A percentile compares a stretch with the other conserved stretches of the same genome.
Evolutionary conservation across 2,329 filamentous ascomycete genomes (phyloP).

Genomic region (Orbilia oligospora): DNA sequence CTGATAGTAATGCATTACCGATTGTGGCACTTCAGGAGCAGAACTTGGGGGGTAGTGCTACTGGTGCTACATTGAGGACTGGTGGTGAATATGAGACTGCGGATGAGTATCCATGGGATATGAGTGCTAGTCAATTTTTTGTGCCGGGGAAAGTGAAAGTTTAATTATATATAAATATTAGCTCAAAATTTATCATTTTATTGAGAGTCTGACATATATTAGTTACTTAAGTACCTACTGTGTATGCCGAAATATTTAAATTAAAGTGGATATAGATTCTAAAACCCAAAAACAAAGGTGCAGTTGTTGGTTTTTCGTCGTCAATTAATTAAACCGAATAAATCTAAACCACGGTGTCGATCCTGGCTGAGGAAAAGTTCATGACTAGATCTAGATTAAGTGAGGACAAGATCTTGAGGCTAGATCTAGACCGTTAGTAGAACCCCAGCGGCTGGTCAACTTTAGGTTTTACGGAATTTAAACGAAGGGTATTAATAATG

Average conservation of each 20-base stretch:
- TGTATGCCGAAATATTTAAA: no score
- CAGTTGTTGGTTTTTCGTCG: no score
- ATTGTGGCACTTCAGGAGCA: slow-evolving; percentile 17
- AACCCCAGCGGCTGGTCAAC: no score
- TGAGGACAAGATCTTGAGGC: not conserved
- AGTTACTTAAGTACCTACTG: no score
- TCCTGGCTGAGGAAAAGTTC: no score
- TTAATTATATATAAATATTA: not conserved
- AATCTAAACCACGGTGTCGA: no score
- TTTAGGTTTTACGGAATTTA: not conserved
- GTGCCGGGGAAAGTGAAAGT: not conserved
- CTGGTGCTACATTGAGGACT: not conserved
- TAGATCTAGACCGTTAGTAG: not conserved
- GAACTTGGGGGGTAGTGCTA: not conserved
- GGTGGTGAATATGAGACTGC: not conserved
- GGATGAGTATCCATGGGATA: slow-evolving; percentile 3
- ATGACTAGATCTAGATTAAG: not conserved
- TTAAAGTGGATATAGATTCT: no score
- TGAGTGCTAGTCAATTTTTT: not conserved
- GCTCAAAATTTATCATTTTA: no score
- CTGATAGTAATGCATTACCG: slow-evolving; percentile 4
- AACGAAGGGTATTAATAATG: not conserved
- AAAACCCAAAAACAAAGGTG: no score
- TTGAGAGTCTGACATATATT: no score
- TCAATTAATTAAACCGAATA: no score